These are phyloP conservation scores for Funneliformis mosseae DNA, from an alignment of 192 early-diverging fungal genomes.

Conservation along the genomic window DNA sequence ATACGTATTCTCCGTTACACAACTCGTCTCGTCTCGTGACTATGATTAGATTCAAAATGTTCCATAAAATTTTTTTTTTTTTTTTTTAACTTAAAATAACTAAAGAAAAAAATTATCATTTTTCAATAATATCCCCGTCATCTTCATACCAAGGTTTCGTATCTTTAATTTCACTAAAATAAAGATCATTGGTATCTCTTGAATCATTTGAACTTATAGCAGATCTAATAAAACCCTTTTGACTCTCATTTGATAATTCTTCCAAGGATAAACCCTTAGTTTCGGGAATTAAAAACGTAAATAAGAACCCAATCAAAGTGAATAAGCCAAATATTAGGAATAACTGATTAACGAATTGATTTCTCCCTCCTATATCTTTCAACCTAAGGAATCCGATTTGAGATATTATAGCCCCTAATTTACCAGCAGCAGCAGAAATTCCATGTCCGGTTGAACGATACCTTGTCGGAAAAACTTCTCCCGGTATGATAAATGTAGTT, in stretches of 20 bases:
- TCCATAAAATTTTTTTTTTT: too few relatives aligned
- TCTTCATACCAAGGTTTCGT: not conserved
- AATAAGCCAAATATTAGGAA: slow-evolving; percentile 75
- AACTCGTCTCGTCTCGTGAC: too few relatives aligned
- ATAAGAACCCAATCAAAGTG: slow-evolving; percentile 71
- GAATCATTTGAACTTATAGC: not conserved
- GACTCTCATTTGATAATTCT: slow-evolving; percentile 60
- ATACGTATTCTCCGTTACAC: too few relatives aligned
- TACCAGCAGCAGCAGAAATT: slow-evolving; percentile 79
- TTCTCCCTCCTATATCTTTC: slow-evolving; percentile 69
- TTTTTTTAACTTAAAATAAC: too few relatives aligned
- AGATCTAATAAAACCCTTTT: slow-evolving; percentile 29
- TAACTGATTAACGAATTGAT: slow-evolving; percentile 61
- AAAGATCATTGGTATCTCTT: not conserved
- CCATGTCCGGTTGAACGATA: slow-evolving; percentile 81
- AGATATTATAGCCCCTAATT: slow-evolving; percentile 76
- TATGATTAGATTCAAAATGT: too few relatives aligned
- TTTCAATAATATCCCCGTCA: not conserved
- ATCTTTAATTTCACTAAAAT: not conserved
- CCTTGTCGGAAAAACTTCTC: slow-evolving; percentile 81
- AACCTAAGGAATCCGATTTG: slow-evolving; percentile 72
- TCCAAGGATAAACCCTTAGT: slow-evolving; percentile 79
- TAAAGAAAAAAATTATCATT: not conserved
- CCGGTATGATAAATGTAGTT: slow-evolving; percentile 86
- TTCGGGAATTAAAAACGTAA: slow-evolving; percentile 73